A percentile compares a stretch with the other conserved stretches of the same genome.
phyloP scores from a whole-genome alignment of 2,329 filamentous ascomycete genomes.

The Ophiocordyceps sinensis region DNA sequence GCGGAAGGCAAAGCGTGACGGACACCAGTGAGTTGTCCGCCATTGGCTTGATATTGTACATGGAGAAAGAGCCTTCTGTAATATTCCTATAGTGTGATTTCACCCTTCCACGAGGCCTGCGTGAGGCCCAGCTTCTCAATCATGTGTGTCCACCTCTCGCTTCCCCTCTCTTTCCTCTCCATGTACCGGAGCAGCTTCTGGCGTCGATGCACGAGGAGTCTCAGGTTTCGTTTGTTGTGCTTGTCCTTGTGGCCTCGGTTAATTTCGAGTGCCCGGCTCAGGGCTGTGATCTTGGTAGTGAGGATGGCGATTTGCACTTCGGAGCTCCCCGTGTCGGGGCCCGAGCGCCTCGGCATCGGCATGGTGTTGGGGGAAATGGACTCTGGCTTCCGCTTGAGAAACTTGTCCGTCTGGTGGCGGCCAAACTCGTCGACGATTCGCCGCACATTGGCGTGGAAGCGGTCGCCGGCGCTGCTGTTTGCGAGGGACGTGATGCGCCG shows the following conservation, averaged over 20 bases:
- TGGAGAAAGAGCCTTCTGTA: slow-evolving; percentile 30
- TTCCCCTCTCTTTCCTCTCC: slow-evolving; percentile 77
- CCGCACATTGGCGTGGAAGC: slow-evolving; percentile 66
- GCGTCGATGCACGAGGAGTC: slow-evolving; percentile 71
- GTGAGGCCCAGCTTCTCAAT: slow-evolving; percentile 73
- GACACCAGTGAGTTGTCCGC: slow-evolving; percentile 9
- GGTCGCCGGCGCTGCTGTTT: slow-evolving; percentile 66
- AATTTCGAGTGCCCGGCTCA: slow-evolving; percentile 57
- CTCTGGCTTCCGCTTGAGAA: slow-evolving; percentile 47
- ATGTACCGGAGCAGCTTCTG: slow-evolving; percentile 84
- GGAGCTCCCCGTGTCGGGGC: slow-evolving; percentile 83
- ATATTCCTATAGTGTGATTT: slow-evolving; percentile 44
- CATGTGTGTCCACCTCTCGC: slow-evolving; percentile 78
- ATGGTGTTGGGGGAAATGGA: slow-evolving; percentile 25
- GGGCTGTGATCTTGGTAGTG: slow-evolving; percentile 78
- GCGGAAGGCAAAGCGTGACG: slow-evolving; percentile 8
- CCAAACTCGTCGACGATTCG: slow-evolving; percentile 81
- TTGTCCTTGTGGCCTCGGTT: slow-evolving; percentile 70
- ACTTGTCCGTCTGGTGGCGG: slow-evolving; percentile 70
- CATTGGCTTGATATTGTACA: slow-evolving; percentile 31
- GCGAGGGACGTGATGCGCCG: slow-evolving; percentile 63
- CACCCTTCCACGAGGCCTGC: slow-evolving; percentile 77
- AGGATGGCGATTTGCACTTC: slow-evolving; percentile 97
- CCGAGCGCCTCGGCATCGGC: slow-evolving; percentile 45
- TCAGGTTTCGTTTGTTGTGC: slow-evolving; percentile 82